phyloP scores from a whole-genome alignment of 78 protist genomes.

The Dictyostelium citrinum region DNA sequence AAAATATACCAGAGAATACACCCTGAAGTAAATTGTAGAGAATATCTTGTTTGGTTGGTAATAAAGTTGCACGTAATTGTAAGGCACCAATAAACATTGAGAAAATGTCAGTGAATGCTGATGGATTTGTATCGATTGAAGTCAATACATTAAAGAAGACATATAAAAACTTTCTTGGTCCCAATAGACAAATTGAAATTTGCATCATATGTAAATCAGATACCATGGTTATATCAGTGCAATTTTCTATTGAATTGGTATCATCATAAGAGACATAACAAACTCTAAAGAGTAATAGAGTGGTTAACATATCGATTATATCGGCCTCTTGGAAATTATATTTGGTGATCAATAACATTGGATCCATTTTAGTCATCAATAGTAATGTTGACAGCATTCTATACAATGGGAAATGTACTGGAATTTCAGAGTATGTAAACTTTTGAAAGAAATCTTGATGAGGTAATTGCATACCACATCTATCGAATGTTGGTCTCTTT shows the following conservation, averaged over 20 bases:
- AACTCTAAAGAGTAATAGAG: conserved; percentile 35
- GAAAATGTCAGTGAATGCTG: conserved; percentile 49
- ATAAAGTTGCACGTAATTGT: conserved; percentile 27
- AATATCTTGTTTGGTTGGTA: conserved; percentile 36
- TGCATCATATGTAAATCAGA: conserved; percentile 50
- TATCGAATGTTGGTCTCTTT: neutral
- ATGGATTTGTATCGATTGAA: conserved; percentile 27
- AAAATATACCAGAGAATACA: conserved; percentile 30
- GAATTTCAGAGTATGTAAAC: conserved; percentile 59
- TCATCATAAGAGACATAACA: conserved; percentile 69
- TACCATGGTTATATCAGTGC: conserved; percentile 47
- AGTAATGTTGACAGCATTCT: conserved; percentile 7
- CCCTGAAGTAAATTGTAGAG: conserved; percentile 18
- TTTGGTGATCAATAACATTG: neutral
- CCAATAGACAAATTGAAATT: conserved; percentile 11
- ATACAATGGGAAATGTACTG: conserved; percentile 68
- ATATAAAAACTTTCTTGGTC: conserved; percentile 33
- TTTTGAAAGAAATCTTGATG: conserved; percentile 70
- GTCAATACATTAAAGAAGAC: conserved; percentile 49
- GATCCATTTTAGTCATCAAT: neutral
- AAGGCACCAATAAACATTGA: conserved; percentile 17
- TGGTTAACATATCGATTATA: conserved; percentile 43
- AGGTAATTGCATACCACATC: conserved; percentile 39
- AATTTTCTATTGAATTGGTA: conserved; percentile 23
- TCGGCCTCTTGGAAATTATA: neutral